Evolutionary conservation across 2,329 filamentous ascomycete genomes (phyloP), one percentile per base, ranked within the genome.

Genomic region (Waltergamsia citrina): DNA sequence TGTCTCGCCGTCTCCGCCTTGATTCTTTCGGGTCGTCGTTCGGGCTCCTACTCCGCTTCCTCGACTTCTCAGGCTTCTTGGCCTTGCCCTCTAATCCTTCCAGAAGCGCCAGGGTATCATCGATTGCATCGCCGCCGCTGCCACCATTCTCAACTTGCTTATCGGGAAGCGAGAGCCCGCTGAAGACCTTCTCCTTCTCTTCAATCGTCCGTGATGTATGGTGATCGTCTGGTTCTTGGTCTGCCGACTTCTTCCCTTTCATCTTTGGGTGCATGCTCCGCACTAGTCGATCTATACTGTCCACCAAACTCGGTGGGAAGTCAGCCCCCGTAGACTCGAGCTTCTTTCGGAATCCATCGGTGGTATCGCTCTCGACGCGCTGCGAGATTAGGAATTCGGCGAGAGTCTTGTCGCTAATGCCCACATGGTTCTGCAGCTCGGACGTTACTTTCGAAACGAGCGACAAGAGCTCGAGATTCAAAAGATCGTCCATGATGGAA

Each of bases 351-450:
- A 96, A 98, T 19, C 83, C 78, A 34, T 70, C 59, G 37, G 85
- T 67, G 19, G 71, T 72, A 33, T 67, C 70, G 63, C 78, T 83
- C 70, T 88, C 75, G 54, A 81, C 61, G 48, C 94, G 85, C 54
- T 94, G 83, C 41, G 84, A 84, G 52, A 98, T 94, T 49, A 98
- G 78, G 53, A 94, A 98, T 59, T 98, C 92, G 46, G 92, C 88
- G 18, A 98, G 77, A 5, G 86, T 94, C 60, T 94, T 95, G 62
- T 98, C 88, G 54, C 75, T 83, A 48, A 95, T 78, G 36, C 88
- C 86, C 39, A 96, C 62, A 60, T 98, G 85, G 52, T 98, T 98
- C 49, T 94, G 82, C 34, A 98, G 71, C 60, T 98, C 92, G 14
- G 84, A 90, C 11, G 87, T 87, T 47, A 98, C 86, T 58, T 90